Percentiles rank a stretch among this genome's conserved stretches.
Evolutionary conservation across 2,329 filamentous ascomycete genomes (phyloP).

Genomic region (Trichophaea hybrida): DNA sequence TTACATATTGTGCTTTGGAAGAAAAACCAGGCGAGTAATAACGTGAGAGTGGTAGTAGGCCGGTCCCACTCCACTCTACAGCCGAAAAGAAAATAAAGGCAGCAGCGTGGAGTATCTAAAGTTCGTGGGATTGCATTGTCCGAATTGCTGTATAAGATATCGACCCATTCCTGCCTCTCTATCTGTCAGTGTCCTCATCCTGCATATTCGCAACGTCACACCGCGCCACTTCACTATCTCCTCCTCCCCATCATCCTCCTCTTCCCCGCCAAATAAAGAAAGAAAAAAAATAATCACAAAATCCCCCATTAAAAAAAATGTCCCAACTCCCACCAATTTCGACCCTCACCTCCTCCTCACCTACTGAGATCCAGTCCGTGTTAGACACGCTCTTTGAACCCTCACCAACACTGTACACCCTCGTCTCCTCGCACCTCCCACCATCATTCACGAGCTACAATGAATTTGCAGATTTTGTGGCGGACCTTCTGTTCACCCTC

Average conservation of each 20-base stretch:
- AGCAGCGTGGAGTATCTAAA: too few species aligned
- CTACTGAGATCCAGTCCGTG: constrained; percentile 12
- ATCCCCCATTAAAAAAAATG: background rate
- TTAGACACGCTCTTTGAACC: constrained; percentile 24
- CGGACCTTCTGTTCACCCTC: constrained; percentile 13
- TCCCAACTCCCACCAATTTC: constrained; percentile 17
- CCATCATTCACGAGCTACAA: constrained; percentile 23
- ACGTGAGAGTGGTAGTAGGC: too few species aligned
- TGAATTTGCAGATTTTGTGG: constrained; percentile 23
- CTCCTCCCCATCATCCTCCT: background rate
- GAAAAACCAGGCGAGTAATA: too few species aligned
- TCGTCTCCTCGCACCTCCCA: constrained; percentile 21
- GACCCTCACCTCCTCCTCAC: constrained; percentile 12
- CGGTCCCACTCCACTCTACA: too few species aligned
- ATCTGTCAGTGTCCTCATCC: too few species aligned
- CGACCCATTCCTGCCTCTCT: too few species aligned
- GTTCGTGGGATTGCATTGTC: too few species aligned
- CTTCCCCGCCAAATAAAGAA: background rate
- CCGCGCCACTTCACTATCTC: background rate
- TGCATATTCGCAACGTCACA: too few species aligned
- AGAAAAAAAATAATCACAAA: background rate
- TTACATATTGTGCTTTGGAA: too few species aligned
- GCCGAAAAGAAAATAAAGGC: too few species aligned
- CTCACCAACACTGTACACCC: constrained; percentile 24
- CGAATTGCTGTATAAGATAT: too few species aligned